Evolutionary conservation across 768 basidiomycete species (phyloP).

Genomic region (Lactarius quietus): DNA sequence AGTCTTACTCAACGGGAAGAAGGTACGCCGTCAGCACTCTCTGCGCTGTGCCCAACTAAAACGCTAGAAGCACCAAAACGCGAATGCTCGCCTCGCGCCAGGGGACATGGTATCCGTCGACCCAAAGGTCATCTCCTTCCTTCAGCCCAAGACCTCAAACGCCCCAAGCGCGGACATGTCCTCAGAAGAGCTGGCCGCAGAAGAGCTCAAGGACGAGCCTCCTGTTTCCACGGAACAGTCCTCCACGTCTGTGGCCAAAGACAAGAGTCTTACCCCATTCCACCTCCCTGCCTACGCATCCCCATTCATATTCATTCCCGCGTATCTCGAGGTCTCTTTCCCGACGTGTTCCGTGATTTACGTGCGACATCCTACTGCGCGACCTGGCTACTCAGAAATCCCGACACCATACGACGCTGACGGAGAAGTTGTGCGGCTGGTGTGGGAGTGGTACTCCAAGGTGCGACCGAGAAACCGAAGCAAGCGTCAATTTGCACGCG

Average conservation of each 20-base stretch:
- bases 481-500: constrained; percentile 26
- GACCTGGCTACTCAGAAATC: constrained; percentile 94
- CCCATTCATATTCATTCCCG: constrained; percentile 91
- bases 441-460: constrained; percentile 95
- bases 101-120: constrained; percentile 94
- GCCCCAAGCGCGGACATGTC: constrained; percentile 24
- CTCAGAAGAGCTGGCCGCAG: constrained; percentile 23
- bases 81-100: constrained; percentile 85
- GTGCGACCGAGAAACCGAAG: constrained; percentile 54
- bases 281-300: constrained; percentile 82
- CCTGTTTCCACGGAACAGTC: constrained; percentile 13
- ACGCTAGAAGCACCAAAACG: constrained; percentile 61
- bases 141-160: constrained; percentile 39
- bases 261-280: constrained; percentile 60
- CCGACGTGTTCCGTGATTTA: constrained; percentile 88
- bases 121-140: constrained; percentile 72
- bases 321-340: constrained; percentile 85
- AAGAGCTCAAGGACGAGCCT: constrained; percentile 27
- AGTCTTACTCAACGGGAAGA: constrained; percentile 85
- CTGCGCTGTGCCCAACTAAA: background rate
- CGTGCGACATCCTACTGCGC: constrained; percentile 92
- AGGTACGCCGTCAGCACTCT: constrained; percentile 47
- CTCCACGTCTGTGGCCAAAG: background rate
- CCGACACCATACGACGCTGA: constrained; percentile 96
- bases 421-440: constrained; percentile 84